Percentiles rank a stretch among this genome's conserved stretches.
These are phyloP conservation scores for Combretum micranthum DNA, from an alignment of 345 rosid species.

Conservation along the genomic window DNA sequence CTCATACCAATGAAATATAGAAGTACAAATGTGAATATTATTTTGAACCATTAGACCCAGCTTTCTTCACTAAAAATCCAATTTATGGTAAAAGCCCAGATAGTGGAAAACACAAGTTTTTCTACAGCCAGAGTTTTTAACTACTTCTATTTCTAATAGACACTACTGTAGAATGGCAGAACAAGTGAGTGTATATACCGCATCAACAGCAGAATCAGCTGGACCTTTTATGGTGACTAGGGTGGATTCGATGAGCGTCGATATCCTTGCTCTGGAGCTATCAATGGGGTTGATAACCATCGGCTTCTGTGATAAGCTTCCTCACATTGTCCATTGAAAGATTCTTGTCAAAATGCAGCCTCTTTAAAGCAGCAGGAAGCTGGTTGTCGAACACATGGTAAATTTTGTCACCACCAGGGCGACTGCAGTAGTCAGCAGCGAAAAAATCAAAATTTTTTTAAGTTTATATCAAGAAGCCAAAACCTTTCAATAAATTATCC, in stretches of 20 bases:
- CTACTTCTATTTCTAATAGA: too few relatives aligned
- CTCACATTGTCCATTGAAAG: conserved; percentile 82
- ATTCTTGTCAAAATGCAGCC: conserved; percentile 87
- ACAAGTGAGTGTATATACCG: conserved; percentile 29
- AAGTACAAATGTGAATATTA: too few relatives aligned
- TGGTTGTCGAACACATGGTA: conserved; percentile 79
- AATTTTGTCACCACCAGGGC: conserved; percentile 94
- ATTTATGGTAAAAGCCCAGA: too few relatives aligned
- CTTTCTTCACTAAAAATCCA: too few relatives aligned
- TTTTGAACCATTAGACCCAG: too few relatives aligned
- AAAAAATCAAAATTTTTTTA: background rate
- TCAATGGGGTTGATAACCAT: conserved; percentile 97
- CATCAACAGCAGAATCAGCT: conserved; percentile 97
- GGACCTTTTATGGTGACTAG: conserved; percentile 79
- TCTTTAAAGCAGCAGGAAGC: conserved; percentile 83
- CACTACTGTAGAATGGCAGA: background rate
- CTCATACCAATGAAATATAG: too few relatives aligned
- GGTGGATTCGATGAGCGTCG: conserved; percentile 87
- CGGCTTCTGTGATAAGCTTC: conserved; percentile 91
- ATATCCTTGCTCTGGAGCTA: conserved; percentile 98
- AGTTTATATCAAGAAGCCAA: too few relatives aligned
- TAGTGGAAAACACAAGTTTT: too few relatives aligned
- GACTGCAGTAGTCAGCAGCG: conserved; percentile 39
- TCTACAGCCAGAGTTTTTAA: too few relatives aligned
- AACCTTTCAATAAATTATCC: too few relatives aligned